Evolutionary conservation across 139 green algal species (phyloP).

Genomic region (Tetraselmis chui): DNA sequence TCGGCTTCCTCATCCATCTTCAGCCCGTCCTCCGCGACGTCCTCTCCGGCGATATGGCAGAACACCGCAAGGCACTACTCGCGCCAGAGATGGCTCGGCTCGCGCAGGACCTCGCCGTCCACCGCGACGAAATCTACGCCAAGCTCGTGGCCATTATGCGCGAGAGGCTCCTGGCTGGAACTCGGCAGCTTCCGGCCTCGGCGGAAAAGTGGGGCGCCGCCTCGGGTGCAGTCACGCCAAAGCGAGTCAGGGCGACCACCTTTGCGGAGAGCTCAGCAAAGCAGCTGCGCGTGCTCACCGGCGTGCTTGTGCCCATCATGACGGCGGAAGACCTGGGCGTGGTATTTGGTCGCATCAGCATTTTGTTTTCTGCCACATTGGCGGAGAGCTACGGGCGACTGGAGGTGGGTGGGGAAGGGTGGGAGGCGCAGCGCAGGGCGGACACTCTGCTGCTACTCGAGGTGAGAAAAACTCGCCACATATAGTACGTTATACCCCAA

Average conservation of each 20-base stretch:
- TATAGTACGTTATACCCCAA: too few species aligned
- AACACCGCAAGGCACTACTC: not conserved
- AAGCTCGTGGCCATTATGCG: constrained; percentile 95
- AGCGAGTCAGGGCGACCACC: not conserved
- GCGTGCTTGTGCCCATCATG: not conserved
- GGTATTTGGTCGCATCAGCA: not conserved
- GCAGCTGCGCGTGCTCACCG: not conserved
- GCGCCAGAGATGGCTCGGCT: not conserved
- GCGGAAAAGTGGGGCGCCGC: not conserved
- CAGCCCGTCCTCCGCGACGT: constrained; percentile 19
- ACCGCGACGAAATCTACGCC: constrained; percentile 72
- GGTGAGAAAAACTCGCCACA: too few species aligned
- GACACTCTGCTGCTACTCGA: not conserved
- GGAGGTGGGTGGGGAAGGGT: not conserved
- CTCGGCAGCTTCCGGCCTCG: not conserved
- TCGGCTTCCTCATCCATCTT: constrained; percentile 41
- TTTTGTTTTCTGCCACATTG: not conserved
- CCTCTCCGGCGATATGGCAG: not conserved
- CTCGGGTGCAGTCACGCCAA: not conserved
- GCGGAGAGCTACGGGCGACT: not conserved
- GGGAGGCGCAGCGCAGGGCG: not conserved
- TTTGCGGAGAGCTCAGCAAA: not conserved
- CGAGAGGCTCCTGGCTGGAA: constrained; percentile 33
- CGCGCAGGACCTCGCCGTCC: constrained; percentile 61
- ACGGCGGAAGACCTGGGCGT: not conserved